Conservation (phyloP, 805 yeast genomes). For the Monosporozyma servazzii region DNA sequence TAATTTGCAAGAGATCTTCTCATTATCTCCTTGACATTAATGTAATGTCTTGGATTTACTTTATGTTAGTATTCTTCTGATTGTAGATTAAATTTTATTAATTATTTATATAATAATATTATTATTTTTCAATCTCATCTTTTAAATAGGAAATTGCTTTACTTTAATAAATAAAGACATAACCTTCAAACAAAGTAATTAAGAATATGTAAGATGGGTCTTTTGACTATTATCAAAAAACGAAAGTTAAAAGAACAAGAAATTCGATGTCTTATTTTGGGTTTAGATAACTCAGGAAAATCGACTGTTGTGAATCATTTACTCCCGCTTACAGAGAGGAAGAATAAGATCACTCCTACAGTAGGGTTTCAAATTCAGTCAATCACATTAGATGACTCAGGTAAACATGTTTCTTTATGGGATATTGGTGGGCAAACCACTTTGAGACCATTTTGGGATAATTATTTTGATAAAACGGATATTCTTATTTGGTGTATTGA, state of each 20-base stretch:
- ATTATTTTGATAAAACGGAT: conserved; percentile 79
- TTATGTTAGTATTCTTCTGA: too few species aligned
- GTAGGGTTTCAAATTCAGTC: conserved; percentile 81
- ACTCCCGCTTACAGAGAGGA: conserved; percentile 31
- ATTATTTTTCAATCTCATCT: not conserved
- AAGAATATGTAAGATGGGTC: conserved; percentile 75
- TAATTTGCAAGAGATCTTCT: not conserved
- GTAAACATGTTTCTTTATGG: conserved; percentile 55
- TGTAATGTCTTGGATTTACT: too few species aligned
- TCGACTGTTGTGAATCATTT: conserved; percentile 67
- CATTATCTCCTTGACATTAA: not conserved
- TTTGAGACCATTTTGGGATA: conserved; percentile 84
- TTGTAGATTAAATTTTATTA: not conserved
- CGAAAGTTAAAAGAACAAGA: conserved; percentile 77
- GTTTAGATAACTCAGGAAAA: conserved; percentile 87
- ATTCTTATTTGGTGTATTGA: conserved; percentile 83
- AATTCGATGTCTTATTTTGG: conserved; percentile 64
- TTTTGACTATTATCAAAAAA: conserved; percentile 67
- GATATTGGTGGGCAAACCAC: conserved; percentile 88
- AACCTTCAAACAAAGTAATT: too few species aligned
- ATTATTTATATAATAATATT: not conserved
- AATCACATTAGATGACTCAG: conserved; percentile 17
- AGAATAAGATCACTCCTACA: conserved; percentile 63
- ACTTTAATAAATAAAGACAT: too few species aligned
- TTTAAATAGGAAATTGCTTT: too few species aligned